Base-by-base conservation (phyloP, 169 alveolate species). In the Plasmodium gallinaceum region DNA sequence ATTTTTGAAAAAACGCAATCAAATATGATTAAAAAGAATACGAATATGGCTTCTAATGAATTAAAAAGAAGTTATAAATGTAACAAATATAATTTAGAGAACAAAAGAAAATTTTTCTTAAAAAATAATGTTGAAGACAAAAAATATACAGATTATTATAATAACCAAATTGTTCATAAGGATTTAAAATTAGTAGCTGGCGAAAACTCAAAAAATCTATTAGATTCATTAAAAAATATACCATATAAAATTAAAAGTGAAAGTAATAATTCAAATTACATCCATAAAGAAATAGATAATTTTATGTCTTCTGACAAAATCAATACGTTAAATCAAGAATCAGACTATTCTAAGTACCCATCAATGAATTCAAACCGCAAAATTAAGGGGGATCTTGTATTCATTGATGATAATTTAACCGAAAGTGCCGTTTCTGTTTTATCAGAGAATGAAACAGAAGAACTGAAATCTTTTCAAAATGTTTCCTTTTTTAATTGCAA, bases 1-100 rank as follows among this genome's bases (percentile, higher is more conserved):
- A 48, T 83, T 37, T 83, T 83, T 71, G 91, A 83, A 54, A 83
- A 71, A 62, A 66, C 91, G 26, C 91, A 83, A 83, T 14, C 66
- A n/a, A 66, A 66, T 71, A 48, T 42, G 48, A 22, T 57, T 43
- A 83, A 48, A 32, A 83, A 39, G 54, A 61, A 26, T 64, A 22
- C 70, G 7, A 52, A 64, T 64, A 16, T 78, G 9, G 16, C 57
- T 14, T 64, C 76, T 8, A 64, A 78, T 65, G 89, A 78, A 48
- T n/a, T 48, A 16, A 78, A 51, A 78, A 64, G 39, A 78, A 18
- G 37, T 18, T 24, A 18, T 14, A 54, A 16, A 54, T 18, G 32
- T 14, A 54, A 14, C 4, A 54, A 54, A 54, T 54, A 54, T 3
- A 54, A 14, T 10, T 18, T 54, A 1, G 37, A 22, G 12, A 43